Conservation (phyloP, 2,329 filamentous ascomycete species). For the Colletotrichum gloeosporioides region DNA sequence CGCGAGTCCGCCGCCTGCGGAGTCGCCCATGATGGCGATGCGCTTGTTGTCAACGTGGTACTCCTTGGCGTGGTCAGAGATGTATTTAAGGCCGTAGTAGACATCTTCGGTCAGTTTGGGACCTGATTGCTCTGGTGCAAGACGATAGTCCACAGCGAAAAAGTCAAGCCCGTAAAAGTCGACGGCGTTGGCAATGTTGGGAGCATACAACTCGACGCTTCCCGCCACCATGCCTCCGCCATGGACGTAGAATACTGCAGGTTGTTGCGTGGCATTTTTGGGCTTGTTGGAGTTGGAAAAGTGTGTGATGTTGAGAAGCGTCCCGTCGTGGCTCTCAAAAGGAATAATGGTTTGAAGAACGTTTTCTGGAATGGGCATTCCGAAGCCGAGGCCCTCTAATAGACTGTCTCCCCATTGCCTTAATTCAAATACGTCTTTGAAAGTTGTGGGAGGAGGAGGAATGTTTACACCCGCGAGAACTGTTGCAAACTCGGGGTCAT, state of each 20-base stretch:
- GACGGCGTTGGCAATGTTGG: conserved; percentile 29
- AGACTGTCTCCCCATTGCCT: neutral
- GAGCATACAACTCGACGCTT: conserved; percentile 28
- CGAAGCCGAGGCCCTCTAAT: neutral
- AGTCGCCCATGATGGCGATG: conserved; percentile 26
- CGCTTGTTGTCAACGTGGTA: conserved; percentile 25
- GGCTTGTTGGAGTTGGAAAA: conserved; percentile 2
- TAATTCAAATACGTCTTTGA: neutral
- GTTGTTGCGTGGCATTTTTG: neutral
- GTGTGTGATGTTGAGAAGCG: conserved; percentile 21
- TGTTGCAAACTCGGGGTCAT: neutral
- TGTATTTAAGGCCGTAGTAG: conserved; percentile 32
- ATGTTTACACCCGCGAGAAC: neutral
- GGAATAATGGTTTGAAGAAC: conserved; percentile 17
- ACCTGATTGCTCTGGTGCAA: conserved; percentile 44
- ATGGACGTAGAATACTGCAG: conserved; percentile 42
- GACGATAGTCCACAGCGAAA: conserved; percentile 44
- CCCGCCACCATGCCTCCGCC: conserved; percentile 45
- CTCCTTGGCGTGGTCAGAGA: conserved; percentile 26
- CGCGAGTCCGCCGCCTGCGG: conserved; percentile 26
- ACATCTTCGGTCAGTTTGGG: conserved; percentile 40
- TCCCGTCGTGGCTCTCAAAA: conserved; percentile 22
- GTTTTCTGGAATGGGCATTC: neutral
- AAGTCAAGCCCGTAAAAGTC: conserved; percentile 34
- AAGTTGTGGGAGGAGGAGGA: neutral